Percentiles rank a stretch among this genome's conserved stretches.
phyloP scores from a whole-genome alignment of 805 yeast genomes.

The Saccharomycopsis microspora region DNA sequence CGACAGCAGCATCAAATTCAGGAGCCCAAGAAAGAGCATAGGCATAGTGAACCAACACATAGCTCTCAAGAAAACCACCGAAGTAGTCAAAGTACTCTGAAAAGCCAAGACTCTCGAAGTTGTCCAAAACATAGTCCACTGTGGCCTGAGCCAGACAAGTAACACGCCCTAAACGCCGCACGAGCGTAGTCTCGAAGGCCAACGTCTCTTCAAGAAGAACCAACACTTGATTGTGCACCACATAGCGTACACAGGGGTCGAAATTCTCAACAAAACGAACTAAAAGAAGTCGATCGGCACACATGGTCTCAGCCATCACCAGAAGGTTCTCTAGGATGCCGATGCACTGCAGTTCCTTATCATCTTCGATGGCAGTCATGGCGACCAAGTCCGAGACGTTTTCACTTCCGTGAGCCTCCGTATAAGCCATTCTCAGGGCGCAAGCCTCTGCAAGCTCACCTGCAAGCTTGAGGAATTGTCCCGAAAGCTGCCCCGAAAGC shows the following conservation, averaged over 20 bases:
- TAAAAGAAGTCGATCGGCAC: constrained; percentile 18
- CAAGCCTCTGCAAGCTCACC: constrained; percentile 43
- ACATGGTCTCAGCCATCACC: constrained; percentile 62
- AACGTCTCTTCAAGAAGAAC: constrained; percentile 51
- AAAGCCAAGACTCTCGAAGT: constrained; percentile 9
- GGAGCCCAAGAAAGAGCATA: constrained; percentile 2
- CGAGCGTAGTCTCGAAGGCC: constrained; percentile 39
- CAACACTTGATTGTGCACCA: constrained; percentile 46
- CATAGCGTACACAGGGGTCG: constrained; percentile 46
- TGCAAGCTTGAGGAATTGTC: constrained; percentile 49
- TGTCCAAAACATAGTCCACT: constrained; percentile 21
- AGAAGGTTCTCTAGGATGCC: constrained; percentile 63
- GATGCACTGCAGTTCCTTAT: constrained; percentile 57
- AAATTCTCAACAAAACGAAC: constrained; percentile 40
- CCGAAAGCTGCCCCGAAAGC: constrained; percentile 45
- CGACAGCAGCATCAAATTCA: constrained; percentile 4
- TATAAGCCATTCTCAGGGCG: constrained; percentile 19
- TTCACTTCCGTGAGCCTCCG: constrained; percentile 27
- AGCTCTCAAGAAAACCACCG: constrained; percentile 13
- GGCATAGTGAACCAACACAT: constrained; percentile 9
- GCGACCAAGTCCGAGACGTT: constrained; percentile 20
- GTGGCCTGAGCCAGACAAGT: constrained; percentile 32
- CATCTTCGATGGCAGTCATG: constrained; percentile 35
- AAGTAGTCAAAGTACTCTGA: constrained; percentile 15
- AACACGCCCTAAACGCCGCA: constrained; percentile 42